A percentile compares a stretch with the other conserved stretches of the same genome.
phyloP scores from a whole-genome alignment of 2,329 filamentous ascomycete genomes.

The Neofusicoccum laricinum region DNA sequence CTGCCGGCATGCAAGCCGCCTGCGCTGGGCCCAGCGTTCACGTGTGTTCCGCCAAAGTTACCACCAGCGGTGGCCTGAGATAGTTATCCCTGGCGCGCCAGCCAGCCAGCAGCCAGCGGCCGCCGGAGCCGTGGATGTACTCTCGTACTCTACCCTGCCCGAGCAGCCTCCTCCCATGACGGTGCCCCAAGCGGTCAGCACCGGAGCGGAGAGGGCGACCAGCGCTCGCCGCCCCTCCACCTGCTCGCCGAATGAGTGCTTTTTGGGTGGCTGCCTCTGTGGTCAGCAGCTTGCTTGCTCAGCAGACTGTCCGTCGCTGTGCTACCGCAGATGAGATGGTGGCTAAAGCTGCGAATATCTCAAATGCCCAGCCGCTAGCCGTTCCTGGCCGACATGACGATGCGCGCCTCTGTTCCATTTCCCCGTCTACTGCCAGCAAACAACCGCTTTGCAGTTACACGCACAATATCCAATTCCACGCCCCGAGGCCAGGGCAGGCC shows the following conservation, averaged over 20 bases:
- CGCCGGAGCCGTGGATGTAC: neutral
- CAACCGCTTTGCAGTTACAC: neutral
- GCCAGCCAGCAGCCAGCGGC: neutral
- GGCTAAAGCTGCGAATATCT: neutral
- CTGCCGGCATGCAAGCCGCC: neutral
- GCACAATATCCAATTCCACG: neutral
- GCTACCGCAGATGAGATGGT: neutral
- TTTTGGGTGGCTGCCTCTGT: neutral
- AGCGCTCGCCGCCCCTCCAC: no score
- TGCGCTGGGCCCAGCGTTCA: neutral
- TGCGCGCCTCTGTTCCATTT: neutral
- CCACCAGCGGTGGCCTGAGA: conserved; percentile 2
- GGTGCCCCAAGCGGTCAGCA: neutral
- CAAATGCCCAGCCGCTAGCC: conserved; percentile 1
- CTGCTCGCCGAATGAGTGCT: no score
- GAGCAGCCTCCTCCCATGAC: neutral
- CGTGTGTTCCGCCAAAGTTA: conserved; percentile 1
- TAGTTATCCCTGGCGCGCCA: neutral
- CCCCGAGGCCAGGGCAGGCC: neutral
- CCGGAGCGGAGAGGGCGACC: neutral
- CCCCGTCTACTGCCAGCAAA: neutral
- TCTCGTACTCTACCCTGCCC: neutral
- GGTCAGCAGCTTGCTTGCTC: neutral
- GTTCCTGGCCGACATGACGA: conserved; percentile 1
- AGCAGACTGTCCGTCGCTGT: neutral